Evolutionary conservation across 2,329 filamentous ascomycete species (phyloP).

Genomic region (Cercospora canescens): DNA sequence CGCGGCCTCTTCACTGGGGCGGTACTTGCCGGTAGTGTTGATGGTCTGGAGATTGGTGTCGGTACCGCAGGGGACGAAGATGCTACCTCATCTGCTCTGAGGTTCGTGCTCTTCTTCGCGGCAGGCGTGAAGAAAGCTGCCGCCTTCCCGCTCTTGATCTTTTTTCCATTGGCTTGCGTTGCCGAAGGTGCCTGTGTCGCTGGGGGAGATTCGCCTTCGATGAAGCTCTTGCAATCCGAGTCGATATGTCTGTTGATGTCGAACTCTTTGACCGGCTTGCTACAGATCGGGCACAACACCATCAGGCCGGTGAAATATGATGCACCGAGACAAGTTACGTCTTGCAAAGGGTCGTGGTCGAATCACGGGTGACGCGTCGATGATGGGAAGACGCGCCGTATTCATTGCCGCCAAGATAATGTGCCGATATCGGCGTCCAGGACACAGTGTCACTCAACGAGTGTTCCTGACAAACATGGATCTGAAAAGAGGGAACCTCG

Average conservation of each 20-base stretch:
- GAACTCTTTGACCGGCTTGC: constrained; percentile 51
- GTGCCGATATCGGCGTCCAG: background rate
- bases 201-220: constrained; percentile 55
- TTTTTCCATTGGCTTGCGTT: constrained; percentile 30
- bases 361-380: background rate
- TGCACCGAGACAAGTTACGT: background rate
- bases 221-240: constrained; percentile 70
- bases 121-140: constrained; percentile 59
- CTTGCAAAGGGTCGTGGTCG: background rate
- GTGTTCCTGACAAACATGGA: background rate
- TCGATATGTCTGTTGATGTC: constrained; percentile 92
- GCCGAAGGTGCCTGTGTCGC: constrained; percentile 33
- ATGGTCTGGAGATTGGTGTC: constrained; percentile 14
- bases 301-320: constrained; percentile 19
- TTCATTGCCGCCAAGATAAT: background rate
- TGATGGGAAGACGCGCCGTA: constrained; percentile 2
- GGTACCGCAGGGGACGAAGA: constrained; percentile 24
- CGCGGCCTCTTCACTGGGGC: constrained; percentile 30
- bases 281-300: constrained; percentile 39
- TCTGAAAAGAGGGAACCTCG: background rate
- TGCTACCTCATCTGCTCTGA: constrained; percentile 29
- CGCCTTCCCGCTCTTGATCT: constrained; percentile 35
- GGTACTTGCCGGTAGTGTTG: constrained; percentile 23
- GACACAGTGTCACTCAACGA: too few species aligned
- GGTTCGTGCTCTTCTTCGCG: constrained; percentile 40